Evolutionary conservation across 352 stramenopile species (phyloP).

Genomic region (Phytophthora podocarpi): DNA sequence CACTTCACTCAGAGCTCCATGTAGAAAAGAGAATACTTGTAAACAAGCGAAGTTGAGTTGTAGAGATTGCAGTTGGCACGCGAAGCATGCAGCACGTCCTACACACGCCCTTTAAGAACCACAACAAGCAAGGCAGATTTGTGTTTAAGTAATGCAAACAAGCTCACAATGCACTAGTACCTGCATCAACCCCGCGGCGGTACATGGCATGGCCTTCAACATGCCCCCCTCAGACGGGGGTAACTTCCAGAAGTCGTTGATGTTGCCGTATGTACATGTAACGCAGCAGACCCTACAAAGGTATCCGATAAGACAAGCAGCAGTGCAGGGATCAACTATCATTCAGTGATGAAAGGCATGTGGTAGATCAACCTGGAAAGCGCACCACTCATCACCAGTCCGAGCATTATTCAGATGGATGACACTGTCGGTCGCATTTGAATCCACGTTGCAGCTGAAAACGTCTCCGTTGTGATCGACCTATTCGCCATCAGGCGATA

Average conservation of each 20-base stretch:
- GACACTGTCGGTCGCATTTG: neutral
- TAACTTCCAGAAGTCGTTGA: conserved; percentile 14
- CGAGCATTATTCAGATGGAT: conserved; percentile 3
- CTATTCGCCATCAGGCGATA: too few species aligned
- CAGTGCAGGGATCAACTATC: too few species aligned
- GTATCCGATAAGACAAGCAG: too few species aligned
- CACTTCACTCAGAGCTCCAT: conserved; percentile 11
- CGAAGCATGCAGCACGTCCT: neutral
- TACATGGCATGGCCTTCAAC: neutral
- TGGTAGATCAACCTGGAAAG: too few species aligned
- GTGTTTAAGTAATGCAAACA: too few species aligned
- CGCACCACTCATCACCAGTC: conserved; percentile 2
- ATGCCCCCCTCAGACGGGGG: neutral
- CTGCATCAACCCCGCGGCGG: conserved; percentile 7
- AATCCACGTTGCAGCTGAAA: neutral
- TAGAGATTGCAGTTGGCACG: neutral
- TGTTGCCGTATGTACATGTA: conserved; percentile 1
- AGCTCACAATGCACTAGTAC: too few species aligned
- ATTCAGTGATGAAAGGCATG: too few species aligned
- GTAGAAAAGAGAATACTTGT: conserved; percentile 19
- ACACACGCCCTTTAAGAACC: neutral
- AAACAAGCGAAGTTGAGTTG: neutral
- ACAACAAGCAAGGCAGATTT: too few species aligned
- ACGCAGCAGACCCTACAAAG: conserved; percentile 7
- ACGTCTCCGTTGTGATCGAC: conserved; percentile 1